Evolutionary conservation across 305 asterid species (phyloP).

Genomic region (Solanum hybrid): DNA sequence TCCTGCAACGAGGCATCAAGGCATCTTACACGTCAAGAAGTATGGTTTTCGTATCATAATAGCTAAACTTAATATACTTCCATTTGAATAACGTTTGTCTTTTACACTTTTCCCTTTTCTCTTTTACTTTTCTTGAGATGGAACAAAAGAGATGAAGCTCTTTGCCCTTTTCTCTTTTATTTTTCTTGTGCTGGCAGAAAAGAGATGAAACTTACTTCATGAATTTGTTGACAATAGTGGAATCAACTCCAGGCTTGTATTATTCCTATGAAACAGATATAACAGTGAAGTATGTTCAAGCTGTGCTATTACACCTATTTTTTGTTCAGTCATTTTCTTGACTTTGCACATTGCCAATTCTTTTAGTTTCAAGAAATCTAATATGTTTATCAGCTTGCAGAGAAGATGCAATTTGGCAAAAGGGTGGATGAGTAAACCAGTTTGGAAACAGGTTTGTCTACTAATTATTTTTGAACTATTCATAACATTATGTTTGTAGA

Average conservation of each 20-base stretch:
- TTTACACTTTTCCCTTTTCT: neutral
- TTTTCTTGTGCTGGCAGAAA: constrained; percentile 38
- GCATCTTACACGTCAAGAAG: constrained; percentile 58
- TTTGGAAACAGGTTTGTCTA: constrained; percentile 85
- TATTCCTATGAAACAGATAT: constrained; percentile 86
- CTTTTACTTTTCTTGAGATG: neutral
- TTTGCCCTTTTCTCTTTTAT: neutral
- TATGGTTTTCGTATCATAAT: constrained; percentile 12
- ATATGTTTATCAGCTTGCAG: constrained; percentile 64
- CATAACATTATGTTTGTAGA: neutral
- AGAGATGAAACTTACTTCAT: constrained; percentile 76
- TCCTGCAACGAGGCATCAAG: constrained; percentile 72
- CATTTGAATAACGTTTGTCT: neutral
- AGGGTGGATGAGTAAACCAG: constrained; percentile 87
- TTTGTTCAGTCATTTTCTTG: neutral
- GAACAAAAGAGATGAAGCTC: neutral
- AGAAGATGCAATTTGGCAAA: constrained; percentile 67
- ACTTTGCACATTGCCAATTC: neutral
- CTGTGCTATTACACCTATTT: constrained; percentile 2
- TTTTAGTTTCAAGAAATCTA: constrained; percentile 21
- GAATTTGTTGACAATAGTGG: constrained; percentile 42
- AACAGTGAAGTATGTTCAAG: constrained; percentile 57
- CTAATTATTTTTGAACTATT: neutral
- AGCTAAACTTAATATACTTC: neutral
- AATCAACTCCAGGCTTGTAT: constrained; percentile 86